Base-by-base conservation (phyloP, 306 rosid genomes). In the Herpetospermum pedunculosum region DNA sequence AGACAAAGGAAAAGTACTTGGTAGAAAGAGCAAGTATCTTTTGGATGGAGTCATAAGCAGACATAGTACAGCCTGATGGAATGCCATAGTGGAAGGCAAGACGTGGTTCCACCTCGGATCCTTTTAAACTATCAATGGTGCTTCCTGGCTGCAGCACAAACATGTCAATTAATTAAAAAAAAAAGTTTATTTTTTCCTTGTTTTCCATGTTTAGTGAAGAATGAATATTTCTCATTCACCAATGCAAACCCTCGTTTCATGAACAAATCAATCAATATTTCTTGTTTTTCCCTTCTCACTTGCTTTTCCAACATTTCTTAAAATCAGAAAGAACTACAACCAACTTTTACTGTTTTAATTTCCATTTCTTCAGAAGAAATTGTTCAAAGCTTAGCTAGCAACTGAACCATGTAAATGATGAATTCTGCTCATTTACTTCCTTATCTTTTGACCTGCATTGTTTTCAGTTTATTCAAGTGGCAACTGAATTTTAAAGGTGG, bases 11-110 rank as follows among this genome's bases (percentile, higher is more conserved):
- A 30, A 82, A 84, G 59, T 86, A 93, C 98, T 77, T 85, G 50
- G 97, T 86, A 44, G 98, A 89, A 64, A 89, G 75, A 75, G 98
- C 98, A 34, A 89, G 88, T 74, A 87, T 81, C 77, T 80, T 88
- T 38, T 89, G 92, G 50, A 80, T 77, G 18, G 87, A 63, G 79
- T 90, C 92, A 85, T 81, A 89, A 71, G 96, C 90, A 55, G 89
- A 84, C 48, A 69, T 77, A 67, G 78, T 69, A 76, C 84, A 87
- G 23, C 84, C 70, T 0, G 82, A 86, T 44, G 98, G 98, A 37
- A 92, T 53, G 70, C 97, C 97, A 70, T 86, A 75, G 73, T 92
- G 97, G 79, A 86, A 89, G 34, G 83, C 77, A 71, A 86, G 53
- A 13, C 81, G 77, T 48, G 86, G 92, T 35, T 87, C 92, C 26